Base-by-base conservation (phyloP, 768 basidiomycete genomes). In the Cyathus striatus region DNA sequence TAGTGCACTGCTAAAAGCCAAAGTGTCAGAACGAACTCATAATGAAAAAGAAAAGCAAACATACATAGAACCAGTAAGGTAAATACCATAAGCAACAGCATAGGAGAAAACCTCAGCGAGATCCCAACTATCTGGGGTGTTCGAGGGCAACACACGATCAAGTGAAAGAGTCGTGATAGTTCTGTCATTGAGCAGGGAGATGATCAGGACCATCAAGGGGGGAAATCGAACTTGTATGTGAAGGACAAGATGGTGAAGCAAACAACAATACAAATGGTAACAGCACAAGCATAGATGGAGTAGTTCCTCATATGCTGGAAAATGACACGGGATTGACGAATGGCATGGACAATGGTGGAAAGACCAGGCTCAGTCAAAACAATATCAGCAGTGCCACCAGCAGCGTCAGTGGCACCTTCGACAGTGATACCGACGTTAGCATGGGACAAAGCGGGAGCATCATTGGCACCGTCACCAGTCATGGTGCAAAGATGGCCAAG, bases 261-360 rank as follows among this genome's bases (percentile, higher is more conserved):
- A 54, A 96, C 89, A 55, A 97, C 94, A 66, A 97, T 96, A 88
- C 94, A 94, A 68, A 96, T 96, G 49, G 94, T 97, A 56, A 95
- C 91, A 32, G 90, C 81, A 59, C 90, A 93, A 32, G 90, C 89
- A 61, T 92, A 93, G 72, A 98, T 96, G 41, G 95, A 87, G 70
- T 98, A 97, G 79, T 98, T 98, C 55, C 95, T 73, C 95, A 98
- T 97, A 71, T 95, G 89, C 61, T 98, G 95, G 89, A 98, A 98
- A 68, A 98, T 98, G 72, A 96, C 72, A 76, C 95, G 94, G 20
- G 94, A 95, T 47, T 92, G 91, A 52, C 92, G 90, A 65, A 98
- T 97, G 65, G 95, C 95, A 64, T 98, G 94, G 50, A 98, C 91
- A 59, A 98, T 97, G 55, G 95, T 97, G 46, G 95, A 98, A 44